phyloP scores from a whole-genome alignment of 495 filamentous ascomycete species.

The Penicillium cataractarum region DNA sequence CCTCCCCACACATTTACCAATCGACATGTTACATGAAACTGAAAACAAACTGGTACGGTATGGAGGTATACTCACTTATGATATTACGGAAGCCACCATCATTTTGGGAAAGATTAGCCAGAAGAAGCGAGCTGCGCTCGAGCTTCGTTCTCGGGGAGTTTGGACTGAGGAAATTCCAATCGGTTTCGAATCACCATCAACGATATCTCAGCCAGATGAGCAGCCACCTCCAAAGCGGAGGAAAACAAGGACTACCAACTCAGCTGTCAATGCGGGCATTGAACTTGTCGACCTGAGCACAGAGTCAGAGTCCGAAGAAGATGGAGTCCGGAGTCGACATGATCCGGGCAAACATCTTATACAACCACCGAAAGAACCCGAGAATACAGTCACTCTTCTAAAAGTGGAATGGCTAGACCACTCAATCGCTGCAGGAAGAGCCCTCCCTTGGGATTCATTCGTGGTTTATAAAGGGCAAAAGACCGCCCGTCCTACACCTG shows the following conservation, averaged over 20 bases:
- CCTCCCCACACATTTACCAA: slow-evolving; percentile 67
- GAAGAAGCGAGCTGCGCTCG: slow-evolving; percentile 71
- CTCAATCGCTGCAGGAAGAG: slow-evolving; percentile 54
- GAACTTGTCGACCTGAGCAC: slow-evolving; percentile 36
- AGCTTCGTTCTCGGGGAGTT: slow-evolving; percentile 68
- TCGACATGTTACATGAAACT: slow-evolving; percentile 60
- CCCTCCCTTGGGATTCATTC: slow-evolving; percentile 64
- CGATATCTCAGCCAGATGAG: background rate
- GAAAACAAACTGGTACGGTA: slow-evolving; percentile 62
- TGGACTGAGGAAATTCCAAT: slow-evolving; percentile 58
- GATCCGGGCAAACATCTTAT: slow-evolving; percentile 12
- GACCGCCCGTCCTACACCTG: slow-evolving; percentile 19
- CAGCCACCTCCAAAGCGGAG: slow-evolving; percentile 34
- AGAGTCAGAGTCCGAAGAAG: slow-evolving; percentile 39
- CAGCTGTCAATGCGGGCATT: background rate
- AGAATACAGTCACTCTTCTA: slow-evolving; percentile 63
- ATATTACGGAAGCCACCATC: slow-evolving; percentile 71
- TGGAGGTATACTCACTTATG: slow-evolving; percentile 66
- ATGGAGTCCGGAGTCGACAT: slow-evolving; percentile 18
- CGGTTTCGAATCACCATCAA: background rate
- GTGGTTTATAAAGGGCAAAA: slow-evolving; percentile 63
- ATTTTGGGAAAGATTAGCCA: slow-evolving; percentile 72
- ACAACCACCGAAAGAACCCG: background rate
- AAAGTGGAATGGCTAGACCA: slow-evolving; percentile 76
- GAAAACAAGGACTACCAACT: slow-evolving; percentile 5